Base-by-base conservation (phyloP, 139 green algal species). In the Tetradesmus obliquus region DNA sequence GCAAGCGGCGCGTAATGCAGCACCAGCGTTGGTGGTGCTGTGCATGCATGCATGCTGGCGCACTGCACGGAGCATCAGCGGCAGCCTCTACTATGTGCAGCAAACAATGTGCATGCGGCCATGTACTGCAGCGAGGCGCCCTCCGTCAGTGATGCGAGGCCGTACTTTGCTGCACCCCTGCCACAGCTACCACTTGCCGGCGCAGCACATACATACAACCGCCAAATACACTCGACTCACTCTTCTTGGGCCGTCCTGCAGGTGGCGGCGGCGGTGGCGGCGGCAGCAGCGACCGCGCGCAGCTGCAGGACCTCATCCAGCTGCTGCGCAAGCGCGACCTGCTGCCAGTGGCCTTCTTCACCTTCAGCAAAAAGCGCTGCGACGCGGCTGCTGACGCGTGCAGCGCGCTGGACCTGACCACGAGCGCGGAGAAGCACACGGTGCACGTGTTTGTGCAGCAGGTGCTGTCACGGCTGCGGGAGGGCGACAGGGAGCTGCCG, bases 361-460 rank as follows among this genome's bases (percentile, higher is more conserved):
- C 93, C 76, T 99, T 99, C 94, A 97, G 92, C 90, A 99, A 99
- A 92, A 98, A 98, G 94, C 89, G 95, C 60, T 97, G 96, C 72
- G 95, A 97, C 76, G 91, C 92, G 1, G 81, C 72, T 54, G 95
- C 94, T 19, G 93, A 95, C 60, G 82, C 62, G 3, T 91, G 96
- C 51, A 93, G 94, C 19, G 93, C 86, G 1, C 89, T 98, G 88
- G 97, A 99, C 93, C 87, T 99, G 10, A 97, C 94, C 53, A 96
- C 93, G 1, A 93, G 92, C 0, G 71, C 82, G 2, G 97, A 99
- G 91, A 98, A 98, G 94, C 92, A 94, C 69, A 95, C 97, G 24
- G 95, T 97, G 24, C 97, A 98, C 89, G 79, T 90, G 45, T 97
- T 97, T 88, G 55, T 95, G 71, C 93, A 97, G 84, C 93, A 94